Evolutionary conservation across 1,284 basidiomycete genomes (phyloP).

Genomic region (Irpex sp.): DNA sequence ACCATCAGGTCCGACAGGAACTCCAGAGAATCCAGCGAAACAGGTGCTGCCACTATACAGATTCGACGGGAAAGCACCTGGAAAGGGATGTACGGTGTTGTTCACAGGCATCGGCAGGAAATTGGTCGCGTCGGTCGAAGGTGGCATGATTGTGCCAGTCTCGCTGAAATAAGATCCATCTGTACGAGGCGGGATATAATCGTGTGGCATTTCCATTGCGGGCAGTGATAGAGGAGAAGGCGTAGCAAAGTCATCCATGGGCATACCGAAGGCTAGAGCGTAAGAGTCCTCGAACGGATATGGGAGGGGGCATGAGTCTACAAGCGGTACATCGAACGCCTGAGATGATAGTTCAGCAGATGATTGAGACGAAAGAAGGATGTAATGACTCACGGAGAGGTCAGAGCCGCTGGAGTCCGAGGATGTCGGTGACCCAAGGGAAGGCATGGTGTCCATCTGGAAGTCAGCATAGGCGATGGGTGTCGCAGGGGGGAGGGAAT

Average conservation of each 20-base stretch:
- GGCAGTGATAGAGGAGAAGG: background rate
- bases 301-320: background rate
- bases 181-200: background rate
- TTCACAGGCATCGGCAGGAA: background rate
- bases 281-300: background rate
- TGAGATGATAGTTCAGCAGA: background rate
- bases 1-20: background rate
- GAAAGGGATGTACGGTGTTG: background rate
- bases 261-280: background rate
- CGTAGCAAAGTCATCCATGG: background rate
- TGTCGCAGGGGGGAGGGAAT: background rate
- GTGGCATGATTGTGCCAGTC: background rate
- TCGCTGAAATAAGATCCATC: background rate
- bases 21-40: background rate
- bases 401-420: background rate
- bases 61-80: background rate
- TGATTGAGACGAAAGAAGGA: background rate
- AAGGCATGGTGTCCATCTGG: background rate
- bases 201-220: background rate
- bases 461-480: background rate
- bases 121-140: background rate
- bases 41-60: background rate
- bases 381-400: background rate
- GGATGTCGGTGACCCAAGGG: background rate
- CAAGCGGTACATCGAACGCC: background rate